phyloP scores from a whole-genome alignment of 1,284 basidiomycete species.

The Rhodofomes roseus region DNA sequence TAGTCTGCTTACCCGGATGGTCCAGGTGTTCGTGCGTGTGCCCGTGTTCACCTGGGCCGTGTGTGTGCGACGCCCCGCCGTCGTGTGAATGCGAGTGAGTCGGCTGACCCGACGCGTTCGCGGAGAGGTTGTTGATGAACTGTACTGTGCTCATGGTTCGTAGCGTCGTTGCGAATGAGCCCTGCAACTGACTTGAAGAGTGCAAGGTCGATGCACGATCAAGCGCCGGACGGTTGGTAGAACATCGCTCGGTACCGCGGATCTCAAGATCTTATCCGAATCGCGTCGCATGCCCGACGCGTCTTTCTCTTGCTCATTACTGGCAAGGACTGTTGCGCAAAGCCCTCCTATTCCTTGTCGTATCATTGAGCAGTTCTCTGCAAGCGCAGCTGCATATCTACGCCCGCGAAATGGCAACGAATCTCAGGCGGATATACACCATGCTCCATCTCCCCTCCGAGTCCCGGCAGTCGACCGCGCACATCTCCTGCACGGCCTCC shows the following conservation, averaged over 20 bases:
- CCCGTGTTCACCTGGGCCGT: conserved; percentile 70
- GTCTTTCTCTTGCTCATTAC: neutral
- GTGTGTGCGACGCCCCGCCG: conserved; percentile 37
- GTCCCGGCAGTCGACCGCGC: conserved; percentile 58
- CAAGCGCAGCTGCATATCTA: neutral
- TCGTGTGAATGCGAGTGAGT: conserved; percentile 46
- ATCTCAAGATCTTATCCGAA: neutral
- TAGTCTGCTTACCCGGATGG: conserved; percentile 60
- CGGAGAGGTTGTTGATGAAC: conserved; percentile 65
- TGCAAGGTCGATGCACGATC: neutral
- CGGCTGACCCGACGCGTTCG: conserved; percentile 29
- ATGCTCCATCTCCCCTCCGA: conserved; percentile 50
- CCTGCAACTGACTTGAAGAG: neutral
- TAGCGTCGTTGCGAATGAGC: neutral
- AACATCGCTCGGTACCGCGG: neutral
- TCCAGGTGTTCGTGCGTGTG: conserved; percentile 92
- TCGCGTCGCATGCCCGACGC: neutral
- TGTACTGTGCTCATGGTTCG: conserved; percentile 36
- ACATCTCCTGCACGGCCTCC: conserved; percentile 59
- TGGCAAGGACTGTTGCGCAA: neutral
- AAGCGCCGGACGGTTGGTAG: neutral
- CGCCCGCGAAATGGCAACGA: neutral
- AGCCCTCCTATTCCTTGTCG: too few species aligned
- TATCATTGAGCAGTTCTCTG: too few species aligned
- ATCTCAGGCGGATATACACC: conserved; percentile 14